Evolutionary conservation across 176 grass and related monocot species (phyloP).

Genomic region (Oryza brachyantha): DNA sequence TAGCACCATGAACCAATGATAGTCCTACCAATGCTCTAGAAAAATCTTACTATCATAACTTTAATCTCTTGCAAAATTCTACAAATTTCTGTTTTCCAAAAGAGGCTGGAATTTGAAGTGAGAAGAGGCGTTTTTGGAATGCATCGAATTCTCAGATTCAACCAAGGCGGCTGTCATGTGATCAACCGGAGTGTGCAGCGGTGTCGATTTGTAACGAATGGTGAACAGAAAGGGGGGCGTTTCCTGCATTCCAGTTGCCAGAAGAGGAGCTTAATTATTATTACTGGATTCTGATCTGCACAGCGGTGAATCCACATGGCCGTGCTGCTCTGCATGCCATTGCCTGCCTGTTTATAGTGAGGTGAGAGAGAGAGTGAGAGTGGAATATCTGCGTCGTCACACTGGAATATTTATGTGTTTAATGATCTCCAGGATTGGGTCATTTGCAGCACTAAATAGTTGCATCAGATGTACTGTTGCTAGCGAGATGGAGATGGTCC

Average conservation of each 20-base stretch:
- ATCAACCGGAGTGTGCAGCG: background rate
- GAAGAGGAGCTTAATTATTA: background rate
- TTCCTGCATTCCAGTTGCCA: background rate
- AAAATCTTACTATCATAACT: too few relatives aligned
- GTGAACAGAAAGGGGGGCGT: too few relatives aligned
- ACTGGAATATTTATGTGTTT: background rate
- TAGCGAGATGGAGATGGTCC: constrained; percentile 4
- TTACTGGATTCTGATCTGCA: background rate
- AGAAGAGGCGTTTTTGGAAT: too few relatives aligned
- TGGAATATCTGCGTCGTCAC: constrained; percentile 11
- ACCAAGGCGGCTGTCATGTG: too few relatives aligned
- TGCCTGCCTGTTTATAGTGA: background rate
- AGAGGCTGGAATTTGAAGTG: too few relatives aligned
- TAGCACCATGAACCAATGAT: too few relatives aligned
- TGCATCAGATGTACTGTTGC: background rate
- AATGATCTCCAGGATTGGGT: constrained; percentile 16
- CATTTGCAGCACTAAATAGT: constrained; percentile 23
- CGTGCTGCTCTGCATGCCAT: background rate
- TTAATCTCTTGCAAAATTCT: too few relatives aligned
- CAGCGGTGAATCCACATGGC: constrained; percentile 15
- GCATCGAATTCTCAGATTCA: too few relatives aligned
- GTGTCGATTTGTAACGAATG: background rate
- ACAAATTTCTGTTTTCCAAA: too few relatives aligned
- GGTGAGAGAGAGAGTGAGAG: background rate
- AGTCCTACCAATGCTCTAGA: too few relatives aligned